These are phyloP conservation scores for Taiozyma sp. DNA, from an alignment of 1,139 yeast genomes.

Conservation along the genomic window DNA sequence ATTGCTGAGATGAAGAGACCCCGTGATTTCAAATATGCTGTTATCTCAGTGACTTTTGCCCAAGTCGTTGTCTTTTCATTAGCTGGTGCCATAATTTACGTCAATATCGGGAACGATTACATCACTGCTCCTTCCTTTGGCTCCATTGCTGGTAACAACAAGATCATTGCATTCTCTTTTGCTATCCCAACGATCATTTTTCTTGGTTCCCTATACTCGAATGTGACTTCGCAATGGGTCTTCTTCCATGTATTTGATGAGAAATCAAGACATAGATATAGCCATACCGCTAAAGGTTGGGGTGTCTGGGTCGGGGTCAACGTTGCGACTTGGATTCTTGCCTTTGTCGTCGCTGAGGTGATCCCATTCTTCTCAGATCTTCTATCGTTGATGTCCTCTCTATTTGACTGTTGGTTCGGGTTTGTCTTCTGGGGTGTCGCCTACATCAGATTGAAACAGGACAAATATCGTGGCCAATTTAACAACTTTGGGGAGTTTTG, in stretches of 20 bases:
- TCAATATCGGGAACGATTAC: constrained; percentile 51
- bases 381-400: constrained; percentile 55
- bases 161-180: constrained; percentile 55
- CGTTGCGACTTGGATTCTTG: constrained; percentile 43
- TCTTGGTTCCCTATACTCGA: constrained; percentile 51
- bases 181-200: constrained; percentile 57
- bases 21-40: constrained; percentile 52
- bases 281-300: constrained; percentile 52
- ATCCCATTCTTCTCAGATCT: constrained; percentile 60
- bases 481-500: constrained; percentile 27
- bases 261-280: constrained; percentile 39
- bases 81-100: constrained; percentile 54
- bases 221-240: constrained; percentile 48
- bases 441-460: constrained; percentile 38
- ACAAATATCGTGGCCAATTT: constrained; percentile 24
- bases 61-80: constrained; percentile 47
- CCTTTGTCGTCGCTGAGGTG: constrained; percentile 56
- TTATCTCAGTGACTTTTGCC: constrained; percentile 44
- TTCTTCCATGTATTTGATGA: constrained; percentile 41
- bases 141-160: constrained; percentile 39
- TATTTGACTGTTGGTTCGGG: constrained; percentile 64
- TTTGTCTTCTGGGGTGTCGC: constrained; percentile 67
- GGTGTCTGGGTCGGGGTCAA: constrained; percentile 43
- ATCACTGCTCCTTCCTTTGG: constrained; percentile 61
- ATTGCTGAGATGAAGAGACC: constrained; percentile 59